These are phyloP conservation scores for Trichoderma guizhouense DNA, from an alignment of 2,329 filamentous ascomycete genomes.

Conservation along the genomic window DNA sequence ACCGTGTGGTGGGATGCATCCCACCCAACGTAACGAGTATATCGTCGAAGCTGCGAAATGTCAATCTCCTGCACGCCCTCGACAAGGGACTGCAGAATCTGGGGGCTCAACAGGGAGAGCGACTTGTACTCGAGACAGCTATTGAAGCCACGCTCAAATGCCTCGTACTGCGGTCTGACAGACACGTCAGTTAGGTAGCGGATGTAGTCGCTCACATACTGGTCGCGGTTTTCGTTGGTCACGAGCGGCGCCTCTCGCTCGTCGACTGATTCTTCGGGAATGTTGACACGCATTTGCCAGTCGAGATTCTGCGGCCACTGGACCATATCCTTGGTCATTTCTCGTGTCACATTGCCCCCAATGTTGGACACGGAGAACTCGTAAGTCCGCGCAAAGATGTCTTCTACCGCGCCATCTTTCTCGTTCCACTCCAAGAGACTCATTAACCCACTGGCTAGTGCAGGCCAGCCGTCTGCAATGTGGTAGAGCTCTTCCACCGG, in stretches of 20 bases:
- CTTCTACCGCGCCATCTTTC: constrained; percentile 70
- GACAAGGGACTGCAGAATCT: constrained; percentile 70
- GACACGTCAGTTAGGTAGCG: constrained; percentile 77
- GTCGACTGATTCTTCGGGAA: constrained; percentile 5
- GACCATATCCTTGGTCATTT: constrained; percentile 47
- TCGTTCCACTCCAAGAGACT: constrained; percentile 73
- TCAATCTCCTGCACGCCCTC: constrained; percentile 84
- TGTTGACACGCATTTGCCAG: constrained; percentile 23
- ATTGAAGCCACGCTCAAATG: constrained; percentile 79
- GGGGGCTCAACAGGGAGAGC: constrained; percentile 67
- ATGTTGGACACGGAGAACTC: constrained; percentile 70
- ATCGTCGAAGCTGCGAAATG: constrained; percentile 65
- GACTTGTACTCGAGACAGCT: constrained; percentile 69
- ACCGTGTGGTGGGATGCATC: constrained; percentile 66
- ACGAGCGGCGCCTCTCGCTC: constrained; percentile 64
- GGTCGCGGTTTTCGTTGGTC: constrained; percentile 72
- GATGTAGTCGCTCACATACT: constrained; percentile 82
- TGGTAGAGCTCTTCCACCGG: constrained; percentile 68
- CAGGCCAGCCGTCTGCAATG: constrained; percentile 85
- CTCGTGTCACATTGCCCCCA: constrained; percentile 53
- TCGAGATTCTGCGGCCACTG: constrained; percentile 54
- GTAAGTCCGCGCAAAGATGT: constrained; percentile 80
- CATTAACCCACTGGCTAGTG: constrained; percentile 70
- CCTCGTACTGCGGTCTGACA: constrained; percentile 70
- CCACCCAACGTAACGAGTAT: constrained; percentile 80